A percentile compares a stretch with the other conserved stretches of the same genome.
Evolutionary conservation across 352 stramenopile genomes (phyloP).

Genomic region (Phytophthora macrochlamydospora): DNA sequence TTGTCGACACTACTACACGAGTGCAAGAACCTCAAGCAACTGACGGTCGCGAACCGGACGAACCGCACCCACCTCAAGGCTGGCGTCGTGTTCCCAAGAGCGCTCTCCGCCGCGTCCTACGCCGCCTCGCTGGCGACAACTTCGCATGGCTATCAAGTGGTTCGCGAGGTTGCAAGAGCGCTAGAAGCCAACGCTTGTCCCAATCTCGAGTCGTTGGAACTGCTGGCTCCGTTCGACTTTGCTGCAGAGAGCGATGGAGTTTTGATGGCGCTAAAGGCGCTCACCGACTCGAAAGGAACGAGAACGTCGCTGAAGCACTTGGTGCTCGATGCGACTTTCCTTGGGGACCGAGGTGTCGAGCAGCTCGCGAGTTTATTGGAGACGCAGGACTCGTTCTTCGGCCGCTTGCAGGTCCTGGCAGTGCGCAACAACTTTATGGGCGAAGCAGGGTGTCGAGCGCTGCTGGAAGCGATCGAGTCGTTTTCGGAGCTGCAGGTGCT

Average conservation of each 20-base stretch:
- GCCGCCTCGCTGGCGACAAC: constrained; percentile 22
- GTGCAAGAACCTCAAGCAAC: constrained; percentile 47
- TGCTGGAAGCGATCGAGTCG: constrained; percentile 31
- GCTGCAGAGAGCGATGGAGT: constrained; percentile 58
- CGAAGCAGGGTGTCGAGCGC: constrained; percentile 42
- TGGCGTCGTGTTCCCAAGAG: constrained; percentile 43
- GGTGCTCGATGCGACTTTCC: constrained; percentile 62
- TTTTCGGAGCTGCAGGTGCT: constrained; percentile 43
- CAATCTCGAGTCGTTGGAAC: constrained; percentile 43
- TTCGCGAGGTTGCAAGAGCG: constrained; percentile 42
- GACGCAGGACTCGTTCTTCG: constrained; percentile 26
- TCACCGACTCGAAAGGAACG: constrained; percentile 14
- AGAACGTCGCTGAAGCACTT: constrained; percentile 34
- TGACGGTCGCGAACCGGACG: constrained; percentile 55
- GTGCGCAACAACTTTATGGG: constrained; percentile 76
- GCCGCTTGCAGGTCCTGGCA: constrained; percentile 36
- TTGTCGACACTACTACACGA: constrained; percentile 35
- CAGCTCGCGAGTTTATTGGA: constrained; percentile 44
- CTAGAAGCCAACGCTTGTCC: constrained; percentile 43
- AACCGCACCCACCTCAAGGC: constrained; percentile 46
- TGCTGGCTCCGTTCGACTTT: constrained; percentile 67
- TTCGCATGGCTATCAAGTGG: constrained; percentile 47
- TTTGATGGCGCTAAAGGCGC: constrained; percentile 38
- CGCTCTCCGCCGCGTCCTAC: constrained; percentile 22
- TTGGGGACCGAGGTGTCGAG: constrained; percentile 53